Base-by-base conservation (phyloP, 2,329 filamentous ascomycete genomes). In the Phoma sp. region DNA sequence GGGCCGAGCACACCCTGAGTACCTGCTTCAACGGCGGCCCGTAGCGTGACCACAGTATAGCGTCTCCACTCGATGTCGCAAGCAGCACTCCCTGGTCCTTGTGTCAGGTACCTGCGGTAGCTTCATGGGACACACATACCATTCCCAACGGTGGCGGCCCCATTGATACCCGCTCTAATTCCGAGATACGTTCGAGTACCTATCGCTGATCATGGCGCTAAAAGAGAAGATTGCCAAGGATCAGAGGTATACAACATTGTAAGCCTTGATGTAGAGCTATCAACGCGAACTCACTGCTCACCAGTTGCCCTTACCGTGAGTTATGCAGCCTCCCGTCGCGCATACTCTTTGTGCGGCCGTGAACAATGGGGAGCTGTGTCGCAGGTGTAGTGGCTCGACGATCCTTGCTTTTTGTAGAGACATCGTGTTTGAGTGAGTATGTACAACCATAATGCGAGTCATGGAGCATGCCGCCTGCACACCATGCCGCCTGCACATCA, bases 101-200 rank as follows among this genome's bases (percentile, higher is more conserved):
- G 45, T 49, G 46, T 42, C 41, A 50, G 42, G 52, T 50, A 55
- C 46, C 46, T 50, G 52, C 46, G 52, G 47, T 46, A 55, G 52
- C 46, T 48, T 32, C 41, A 50, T 36, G 32, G 42, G 25, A 38
- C 46, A 41, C 52, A 50, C 51, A 45, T 32, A 45, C 51, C 51
- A 45, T 35, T 48, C 40, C 45, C 22, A 35, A 48, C 51, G 27
- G 40, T 14, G 27, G 51, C 29, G 27, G 51, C 29, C 40, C 40
- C 45, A 54, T 14, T 37, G 27, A 45, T 48, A 54, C 35, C 40
- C 49, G 40, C 27, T 35, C 27, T 37, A 6, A 46, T 30, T 30
- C 46, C 46, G 46, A 32, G 33, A 18, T 14, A 14, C 44, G 35
- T 9, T 39, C 30, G 5, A 33, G 9, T 37, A 8, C 36, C 14